These are phyloP conservation scores for Paracorniculantispora psalliotae DNA, from an alignment of 2,329 filamentous ascomycete genomes.

Conservation along the genomic window DNA sequence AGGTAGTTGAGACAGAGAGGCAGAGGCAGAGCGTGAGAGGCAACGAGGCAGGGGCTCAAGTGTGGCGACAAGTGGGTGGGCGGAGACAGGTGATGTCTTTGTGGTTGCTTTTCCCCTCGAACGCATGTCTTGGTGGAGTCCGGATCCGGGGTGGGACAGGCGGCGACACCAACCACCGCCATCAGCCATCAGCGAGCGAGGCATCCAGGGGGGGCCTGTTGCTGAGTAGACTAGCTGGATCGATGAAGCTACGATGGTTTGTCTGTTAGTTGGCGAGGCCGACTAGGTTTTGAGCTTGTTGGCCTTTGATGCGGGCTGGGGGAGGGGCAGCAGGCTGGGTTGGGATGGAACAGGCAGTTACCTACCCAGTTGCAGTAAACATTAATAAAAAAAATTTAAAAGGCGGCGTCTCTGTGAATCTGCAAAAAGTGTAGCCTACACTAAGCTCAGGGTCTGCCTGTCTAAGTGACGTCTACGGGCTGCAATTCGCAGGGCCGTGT, in stretches of 20 bases:
- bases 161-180: conserved; percentile 11
- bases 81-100: conserved; percentile 25
- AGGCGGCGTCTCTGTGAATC: too few relatives aligned
- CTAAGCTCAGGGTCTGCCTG: not conserved
- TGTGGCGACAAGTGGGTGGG: conserved; percentile 20
- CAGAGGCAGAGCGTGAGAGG: too few relatives aligned
- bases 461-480: not conserved
- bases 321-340: not conserved
- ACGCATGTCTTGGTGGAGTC: conserved; percentile 28
- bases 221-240: not conserved
- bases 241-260: conserved; percentile 5
- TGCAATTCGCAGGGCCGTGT: not conserved
- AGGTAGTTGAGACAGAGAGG: not conserved
- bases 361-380: too few relatives aligned
- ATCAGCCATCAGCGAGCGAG: conserved; percentile 11
- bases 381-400: too few relatives aligned
- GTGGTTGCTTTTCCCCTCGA: conserved; percentile 28
- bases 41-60: conserved; percentile 10
- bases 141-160: conserved; percentile 27
- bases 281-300: not conserved
- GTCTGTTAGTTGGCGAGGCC: not conserved
- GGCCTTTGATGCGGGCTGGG: not conserved
- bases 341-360: not conserved
- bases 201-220: conserved; percentile 5
- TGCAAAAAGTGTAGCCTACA: too few relatives aligned